Percentiles rank a stretch among this genome's conserved stretches.
phyloP scores from a whole-genome alignment of 176 grass and related monocot species.

The Musa schizocarpa region DNA sequence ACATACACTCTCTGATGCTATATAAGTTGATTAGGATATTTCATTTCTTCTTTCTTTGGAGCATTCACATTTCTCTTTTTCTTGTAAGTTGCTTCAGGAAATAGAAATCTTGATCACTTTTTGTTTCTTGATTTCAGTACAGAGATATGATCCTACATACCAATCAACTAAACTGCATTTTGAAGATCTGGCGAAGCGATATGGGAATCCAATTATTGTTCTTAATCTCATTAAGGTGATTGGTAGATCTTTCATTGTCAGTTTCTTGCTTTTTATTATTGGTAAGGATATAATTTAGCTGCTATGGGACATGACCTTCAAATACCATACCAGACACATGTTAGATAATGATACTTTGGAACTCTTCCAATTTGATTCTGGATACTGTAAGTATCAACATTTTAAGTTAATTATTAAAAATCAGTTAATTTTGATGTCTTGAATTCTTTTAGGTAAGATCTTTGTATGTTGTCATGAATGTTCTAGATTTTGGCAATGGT shows the following conservation, averaged over 20 bases:
- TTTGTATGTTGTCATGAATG: too few species aligned
- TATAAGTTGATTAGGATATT: neutral
- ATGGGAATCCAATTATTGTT: constrained; percentile 94
- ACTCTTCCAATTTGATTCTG: neutral
- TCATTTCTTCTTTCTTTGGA: neutral
- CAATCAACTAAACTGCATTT: constrained; percentile 94
- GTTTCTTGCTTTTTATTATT: constrained; percentile 4
- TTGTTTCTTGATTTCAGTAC: constrained; percentile 50
- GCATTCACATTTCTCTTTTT: neutral
- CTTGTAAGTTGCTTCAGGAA: neutral
- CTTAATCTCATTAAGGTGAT: constrained; percentile 95
- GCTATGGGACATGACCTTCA: neutral
- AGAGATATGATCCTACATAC: constrained; percentile 98
- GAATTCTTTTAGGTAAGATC: too few species aligned
- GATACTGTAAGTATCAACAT: too few species aligned
- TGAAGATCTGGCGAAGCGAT: constrained; percentile 79
- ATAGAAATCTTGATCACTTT: constrained; percentile 19
- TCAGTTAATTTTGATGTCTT: too few species aligned
- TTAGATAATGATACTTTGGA: neutral
- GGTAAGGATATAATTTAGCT: neutral
- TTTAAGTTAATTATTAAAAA: too few species aligned
- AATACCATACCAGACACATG: neutral
- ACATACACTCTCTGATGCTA: too few species aligned
- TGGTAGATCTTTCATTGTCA: constrained; percentile 15
- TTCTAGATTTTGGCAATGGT: too few species aligned